A percentile compares a stretch with the other conserved stretches of the same genome.
These are phyloP conservation scores for Kwoniella bestiolae DNA, from an alignment of 768 basidiomycete species.

Conservation along the genomic window DNA sequence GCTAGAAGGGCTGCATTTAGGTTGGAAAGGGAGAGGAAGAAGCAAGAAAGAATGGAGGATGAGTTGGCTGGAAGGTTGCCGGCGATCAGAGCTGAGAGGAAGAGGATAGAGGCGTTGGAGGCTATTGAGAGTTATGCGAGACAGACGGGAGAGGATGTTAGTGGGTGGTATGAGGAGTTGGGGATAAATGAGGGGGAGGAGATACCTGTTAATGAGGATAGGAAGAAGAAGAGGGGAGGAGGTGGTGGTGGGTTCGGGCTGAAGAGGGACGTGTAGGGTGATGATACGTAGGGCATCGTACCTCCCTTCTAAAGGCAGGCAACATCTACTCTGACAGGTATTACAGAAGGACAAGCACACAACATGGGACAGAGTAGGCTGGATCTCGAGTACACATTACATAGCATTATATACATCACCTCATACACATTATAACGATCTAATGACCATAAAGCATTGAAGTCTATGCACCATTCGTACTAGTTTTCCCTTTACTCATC, in stretches of 20 bases:
- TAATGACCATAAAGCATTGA: not conserved
- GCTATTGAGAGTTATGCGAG: conserved; percentile 33
- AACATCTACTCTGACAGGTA: too few relatives aligned
- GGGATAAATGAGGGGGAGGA: conserved; percentile 18
- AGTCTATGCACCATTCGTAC: conserved; percentile 21
- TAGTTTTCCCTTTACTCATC: not conserved
- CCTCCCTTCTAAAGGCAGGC: too few relatives aligned
- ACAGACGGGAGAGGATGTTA: conserved; percentile 39
- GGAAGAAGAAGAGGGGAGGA: conserved; percentile 1
- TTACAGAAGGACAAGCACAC: too few relatives aligned
- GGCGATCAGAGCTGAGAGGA: conserved; percentile 23
- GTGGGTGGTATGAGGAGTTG: conserved; percentile 34
- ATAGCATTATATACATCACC: conserved; percentile 5
- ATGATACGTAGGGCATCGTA: too few relatives aligned
- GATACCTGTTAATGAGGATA: conserved; percentile 18
- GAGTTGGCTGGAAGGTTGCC: conserved; percentile 15
- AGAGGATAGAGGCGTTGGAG: conserved; percentile 29
- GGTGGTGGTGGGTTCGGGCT: conserved; percentile 15
- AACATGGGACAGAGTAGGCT: too few relatives aligned
- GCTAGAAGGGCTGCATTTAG: conserved; percentile 30
- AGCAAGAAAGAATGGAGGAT: conserved; percentile 21
- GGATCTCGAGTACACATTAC: not conserved
- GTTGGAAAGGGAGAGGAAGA: conserved; percentile 22
- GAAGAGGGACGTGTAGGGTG: not conserved
- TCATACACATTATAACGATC: not conserved